Evolutionary conservation across 2,329 filamentous ascomycete species (phyloP).

Genomic region (Fusarium sp.): DNA sequence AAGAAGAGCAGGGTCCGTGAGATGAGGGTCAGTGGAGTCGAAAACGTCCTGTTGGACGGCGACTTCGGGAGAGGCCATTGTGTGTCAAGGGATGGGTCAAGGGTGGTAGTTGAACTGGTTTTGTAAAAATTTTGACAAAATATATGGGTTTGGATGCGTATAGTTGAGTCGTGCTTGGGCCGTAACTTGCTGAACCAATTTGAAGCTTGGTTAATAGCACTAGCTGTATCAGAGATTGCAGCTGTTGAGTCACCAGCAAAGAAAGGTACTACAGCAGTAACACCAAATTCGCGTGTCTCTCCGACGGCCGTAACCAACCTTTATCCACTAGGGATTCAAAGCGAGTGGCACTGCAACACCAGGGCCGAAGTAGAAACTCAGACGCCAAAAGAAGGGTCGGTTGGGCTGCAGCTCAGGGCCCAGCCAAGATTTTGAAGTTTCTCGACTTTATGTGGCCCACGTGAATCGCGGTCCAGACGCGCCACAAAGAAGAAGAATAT

Average conservation of each 20-base stretch:
- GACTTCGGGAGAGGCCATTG: slow-evolving; percentile 45
- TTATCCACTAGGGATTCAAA: slow-evolving; percentile 6
- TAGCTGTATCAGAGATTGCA: slow-evolving; percentile 27
- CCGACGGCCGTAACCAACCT: slow-evolving; percentile 7
- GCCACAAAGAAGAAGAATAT: slow-evolving; percentile 8
- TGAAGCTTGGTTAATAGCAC: slow-evolving; percentile 12
- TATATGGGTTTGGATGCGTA: background rate
- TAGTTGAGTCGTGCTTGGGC: slow-evolving; percentile 1
- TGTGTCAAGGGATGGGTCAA: slow-evolving; percentile 7
- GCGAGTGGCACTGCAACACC: background rate
- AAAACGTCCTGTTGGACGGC: slow-evolving; percentile 41
- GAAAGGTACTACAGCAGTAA: slow-evolving; percentile 32
- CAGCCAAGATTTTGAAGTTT: slow-evolving; percentile 32
- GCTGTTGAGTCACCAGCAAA: slow-evolving; percentile 39
- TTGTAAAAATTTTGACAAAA: slow-evolving; percentile 4
- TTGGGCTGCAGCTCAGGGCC: slow-evolving; percentile 17
- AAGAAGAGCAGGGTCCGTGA: slow-evolving; percentile 83
- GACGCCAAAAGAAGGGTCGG: slow-evolving; percentile 10
- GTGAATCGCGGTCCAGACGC: slow-evolving; percentile 38
- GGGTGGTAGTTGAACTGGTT: background rate
- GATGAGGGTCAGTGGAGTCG: slow-evolving; percentile 57
- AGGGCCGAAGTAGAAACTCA: slow-evolving; percentile 1
- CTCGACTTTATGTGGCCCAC: slow-evolving; percentile 37
- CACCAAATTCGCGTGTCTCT: slow-evolving; percentile 29
- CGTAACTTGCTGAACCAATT: slow-evolving; percentile 5